A percentile compares a stretch with the other conserved stretches of the same genome.
Conservation (phyloP, 164 flowering plant genomes). For the Stephania yunnanensis region DNA sequence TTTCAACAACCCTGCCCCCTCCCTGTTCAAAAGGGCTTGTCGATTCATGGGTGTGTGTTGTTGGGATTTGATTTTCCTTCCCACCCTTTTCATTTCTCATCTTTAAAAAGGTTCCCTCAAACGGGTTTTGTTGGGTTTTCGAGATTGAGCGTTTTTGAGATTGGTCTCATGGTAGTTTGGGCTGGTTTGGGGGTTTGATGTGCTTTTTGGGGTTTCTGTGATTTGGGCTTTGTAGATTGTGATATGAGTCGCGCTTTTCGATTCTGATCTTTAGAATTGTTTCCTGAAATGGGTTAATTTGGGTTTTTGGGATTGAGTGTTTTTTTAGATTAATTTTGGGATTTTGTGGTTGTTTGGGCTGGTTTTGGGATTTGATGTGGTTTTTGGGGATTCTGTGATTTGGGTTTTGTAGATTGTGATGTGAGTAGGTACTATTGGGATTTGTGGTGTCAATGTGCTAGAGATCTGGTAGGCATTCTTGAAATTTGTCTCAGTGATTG, state of each 20-base stretch:
- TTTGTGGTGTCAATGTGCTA: neutral
- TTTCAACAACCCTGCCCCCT: constrained; percentile 11
- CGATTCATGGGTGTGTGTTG: neutral
- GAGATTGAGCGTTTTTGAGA: neutral
- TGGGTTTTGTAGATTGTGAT: neutral
- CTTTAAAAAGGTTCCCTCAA: neutral
- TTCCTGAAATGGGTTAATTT: neutral
- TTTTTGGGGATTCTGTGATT: neutral
- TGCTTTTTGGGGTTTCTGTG: constrained; percentile 9
- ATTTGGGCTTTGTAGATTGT: constrained; percentile 5
- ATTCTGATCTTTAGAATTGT: neutral
- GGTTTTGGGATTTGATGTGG: neutral
- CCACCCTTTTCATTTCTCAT: neutral
- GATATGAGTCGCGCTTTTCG: neutral
- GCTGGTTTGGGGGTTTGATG: neutral
- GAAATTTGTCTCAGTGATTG: neutral
- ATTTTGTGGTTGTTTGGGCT: neutral
- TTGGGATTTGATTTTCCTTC: constrained; percentile 5
- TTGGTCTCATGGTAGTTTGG: neutral
- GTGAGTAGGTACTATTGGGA: neutral
- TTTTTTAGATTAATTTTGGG: constrained; percentile 1
- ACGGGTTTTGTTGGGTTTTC: constrained; percentile 8
- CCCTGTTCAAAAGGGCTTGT: neutral
- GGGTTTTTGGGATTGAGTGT: no score
- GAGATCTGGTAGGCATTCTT: neutral